Conservation (phyloP, 805 yeast species). For the Tetrapisispora namnaoensis region DNA sequence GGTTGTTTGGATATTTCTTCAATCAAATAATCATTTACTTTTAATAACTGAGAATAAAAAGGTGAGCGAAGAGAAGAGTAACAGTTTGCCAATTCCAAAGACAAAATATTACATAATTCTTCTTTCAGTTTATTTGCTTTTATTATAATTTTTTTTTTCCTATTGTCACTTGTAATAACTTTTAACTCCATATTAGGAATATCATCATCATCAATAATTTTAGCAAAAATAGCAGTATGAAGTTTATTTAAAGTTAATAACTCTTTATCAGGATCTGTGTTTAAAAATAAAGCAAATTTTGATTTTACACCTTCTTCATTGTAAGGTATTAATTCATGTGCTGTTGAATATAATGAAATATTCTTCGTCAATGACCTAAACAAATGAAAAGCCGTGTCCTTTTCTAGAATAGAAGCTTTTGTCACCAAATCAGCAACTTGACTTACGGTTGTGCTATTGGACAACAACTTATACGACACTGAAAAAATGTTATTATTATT, state of each 20-base stretch:
- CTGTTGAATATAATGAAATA: conserved; percentile 48
- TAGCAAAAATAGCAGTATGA: conserved; percentile 41
- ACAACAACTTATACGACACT: conserved; percentile 19
- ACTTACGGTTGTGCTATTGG: conserved; percentile 42
- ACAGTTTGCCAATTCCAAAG: conserved; percentile 12
- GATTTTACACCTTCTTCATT: conserved; percentile 47
- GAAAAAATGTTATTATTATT: conserved; percentile 15
- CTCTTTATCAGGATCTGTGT: conserved; percentile 35
- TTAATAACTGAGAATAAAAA: conserved; percentile 10
- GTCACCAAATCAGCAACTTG: conserved; percentile 38
- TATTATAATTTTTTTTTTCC: conserved; percentile 1
- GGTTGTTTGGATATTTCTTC: conserved; percentile 3
- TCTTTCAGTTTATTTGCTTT: conserved; percentile 9
- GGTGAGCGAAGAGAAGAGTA: conserved; percentile 22
- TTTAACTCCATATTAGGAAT: conserved; percentile 9
- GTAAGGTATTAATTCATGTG: conserved; percentile 52
- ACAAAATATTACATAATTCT: conserved; percentile 5
- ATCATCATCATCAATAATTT: conserved; percentile 29
- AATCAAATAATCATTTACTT: conserved; percentile 15
- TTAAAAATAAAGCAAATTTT: conserved; percentile 57
- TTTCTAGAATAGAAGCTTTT: conserved; percentile 68
- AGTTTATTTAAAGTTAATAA: conserved; percentile 32
- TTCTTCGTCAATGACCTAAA: conserved; percentile 43
- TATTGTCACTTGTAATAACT: conserved; percentile 7
- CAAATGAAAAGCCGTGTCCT: conserved; percentile 78